phyloP scores from a whole-genome alignment of 2,329 filamentous ascomycete genomes.

The Ascochyta clinopodiicola region DNA sequence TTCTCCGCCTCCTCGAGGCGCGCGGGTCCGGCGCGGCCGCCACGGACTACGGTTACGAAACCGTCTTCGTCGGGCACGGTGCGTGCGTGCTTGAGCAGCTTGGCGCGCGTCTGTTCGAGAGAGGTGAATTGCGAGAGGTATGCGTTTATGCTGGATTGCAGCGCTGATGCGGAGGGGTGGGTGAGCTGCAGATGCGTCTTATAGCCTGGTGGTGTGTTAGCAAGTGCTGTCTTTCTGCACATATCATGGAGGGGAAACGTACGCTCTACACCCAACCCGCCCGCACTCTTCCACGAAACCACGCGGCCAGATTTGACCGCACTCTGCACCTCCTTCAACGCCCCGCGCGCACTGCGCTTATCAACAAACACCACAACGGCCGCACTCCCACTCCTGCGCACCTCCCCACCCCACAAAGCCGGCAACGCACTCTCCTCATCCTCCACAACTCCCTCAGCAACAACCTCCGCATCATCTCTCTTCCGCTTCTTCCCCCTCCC shows the following conservation, averaged over 20 bases:
- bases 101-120: conserved; percentile 70
- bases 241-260: conserved; percentile 45
- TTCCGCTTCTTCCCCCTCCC: conserved; percentile 62
- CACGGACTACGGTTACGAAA: conserved; percentile 88
- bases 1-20: conserved; percentile 69
- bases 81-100: conserved; percentile 67
- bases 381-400: conserved; percentile 77
- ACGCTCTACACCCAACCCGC: conserved; percentile 58
- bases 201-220: conserved; percentile 57
- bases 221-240: not conserved
- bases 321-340: conserved; percentile 75
- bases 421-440: conserved; percentile 71
- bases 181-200: conserved; percentile 70
- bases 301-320: conserved; percentile 63
- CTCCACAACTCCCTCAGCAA: conserved; percentile 54
- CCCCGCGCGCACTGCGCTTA: conserved; percentile 75
- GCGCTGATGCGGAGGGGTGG: conserved; percentile 70
- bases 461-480: conserved; percentile 48
- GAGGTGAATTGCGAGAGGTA: conserved; percentile 82
- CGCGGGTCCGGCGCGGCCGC: conserved; percentile 73
- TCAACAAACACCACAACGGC: conserved; percentile 87
- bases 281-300: conserved; percentile 70
- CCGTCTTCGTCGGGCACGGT: conserved; percentile 92
- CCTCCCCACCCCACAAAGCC: conserved; percentile 71
- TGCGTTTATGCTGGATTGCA: conserved; percentile 79